These are phyloP conservation scores for Stromatinia cepivora DNA, from an alignment of 2,329 filamentous ascomycete species.

Conservation along the genomic window DNA sequence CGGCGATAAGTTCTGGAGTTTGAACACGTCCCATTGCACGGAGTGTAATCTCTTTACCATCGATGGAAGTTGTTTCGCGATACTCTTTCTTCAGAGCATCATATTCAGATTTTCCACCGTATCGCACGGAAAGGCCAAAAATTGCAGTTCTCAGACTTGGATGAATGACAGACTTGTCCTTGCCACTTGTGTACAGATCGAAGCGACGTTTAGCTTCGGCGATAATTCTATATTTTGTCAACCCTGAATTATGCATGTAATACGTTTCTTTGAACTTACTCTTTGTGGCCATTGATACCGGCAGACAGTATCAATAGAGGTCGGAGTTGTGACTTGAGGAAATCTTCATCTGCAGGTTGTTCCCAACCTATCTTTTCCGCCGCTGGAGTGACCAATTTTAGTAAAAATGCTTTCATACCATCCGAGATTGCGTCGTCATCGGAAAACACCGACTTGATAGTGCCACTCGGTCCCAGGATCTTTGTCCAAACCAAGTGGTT, in stretches of 20 bases:
- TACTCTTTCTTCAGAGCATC: conserved; percentile 83
- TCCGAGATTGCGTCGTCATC: conserved; percentile 70
- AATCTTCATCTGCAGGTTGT: conserved; percentile 74
- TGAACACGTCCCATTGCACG: conserved; percentile 73
- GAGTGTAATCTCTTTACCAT: conserved; percentile 86
- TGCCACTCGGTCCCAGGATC: conserved; percentile 72
- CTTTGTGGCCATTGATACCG: conserved; percentile 72
- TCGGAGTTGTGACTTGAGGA: conserved; percentile 77
- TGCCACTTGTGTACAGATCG: conserved; percentile 68
- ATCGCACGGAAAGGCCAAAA: conserved; percentile 75
- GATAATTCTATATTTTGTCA: conserved; percentile 53
- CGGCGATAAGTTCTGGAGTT: conserved; percentile 60
- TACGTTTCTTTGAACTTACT: conserved; percentile 51
- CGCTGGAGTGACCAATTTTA: conserved; percentile 73
- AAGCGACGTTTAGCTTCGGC: conserved; percentile 78
- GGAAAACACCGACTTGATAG: conserved; percentile 81
- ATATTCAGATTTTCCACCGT: conserved; percentile 69
- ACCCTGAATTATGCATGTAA: neutral
- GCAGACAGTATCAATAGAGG: conserved; percentile 77
- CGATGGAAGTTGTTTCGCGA: conserved; percentile 76
- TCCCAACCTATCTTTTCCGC: conserved; percentile 85
- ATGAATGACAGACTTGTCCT: conserved; percentile 68
- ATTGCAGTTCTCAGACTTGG: conserved; percentile 78
- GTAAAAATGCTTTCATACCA: conserved; percentile 74
- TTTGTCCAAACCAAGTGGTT: conserved; percentile 91